Evolutionary conservation across 306 rosid species (phyloP).

Genomic region (Datisca glomerata): DNA sequence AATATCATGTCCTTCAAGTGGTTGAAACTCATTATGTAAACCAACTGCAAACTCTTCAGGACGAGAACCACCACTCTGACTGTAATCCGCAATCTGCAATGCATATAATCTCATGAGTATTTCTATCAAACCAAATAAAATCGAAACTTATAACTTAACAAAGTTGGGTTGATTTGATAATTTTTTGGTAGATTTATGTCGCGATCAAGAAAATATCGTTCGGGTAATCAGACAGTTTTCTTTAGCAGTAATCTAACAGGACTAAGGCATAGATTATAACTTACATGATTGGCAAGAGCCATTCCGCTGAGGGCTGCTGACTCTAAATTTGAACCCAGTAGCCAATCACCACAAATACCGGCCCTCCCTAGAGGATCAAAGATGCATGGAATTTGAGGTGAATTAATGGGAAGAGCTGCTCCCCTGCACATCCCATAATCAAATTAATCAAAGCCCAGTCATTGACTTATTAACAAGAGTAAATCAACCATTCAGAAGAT

Average conservation of each 20-base stretch:
- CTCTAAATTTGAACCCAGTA: slow-evolving; percentile 82
- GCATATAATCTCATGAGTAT: slow-evolving; percentile 6
- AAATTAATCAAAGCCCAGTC: background rate
- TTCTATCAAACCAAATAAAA: background rate
- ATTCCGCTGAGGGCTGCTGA: slow-evolving; percentile 86
- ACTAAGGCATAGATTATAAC: too few species aligned
- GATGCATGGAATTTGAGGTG: slow-evolving; percentile 74
- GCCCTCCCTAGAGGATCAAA: slow-evolving; percentile 85
- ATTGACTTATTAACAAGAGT: background rate
- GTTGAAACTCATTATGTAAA: slow-evolving; percentile 45
- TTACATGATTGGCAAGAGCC: slow-evolving; percentile 72
- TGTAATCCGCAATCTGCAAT: slow-evolving; percentile 70
- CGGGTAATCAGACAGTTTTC: too few species aligned
- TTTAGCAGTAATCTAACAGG: too few species aligned
- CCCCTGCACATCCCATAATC: slow-evolving; percentile 48
- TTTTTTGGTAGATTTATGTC: too few species aligned
- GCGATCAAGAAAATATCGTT: too few species aligned
- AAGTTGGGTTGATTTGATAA: background rate
- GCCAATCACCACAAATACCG: slow-evolving; percentile 95
- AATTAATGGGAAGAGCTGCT: slow-evolving; percentile 84
- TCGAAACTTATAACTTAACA: background rate
- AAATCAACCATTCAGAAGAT: background rate
- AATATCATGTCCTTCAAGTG: slow-evolving; percentile 61
- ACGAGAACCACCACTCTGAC: slow-evolving; percentile 26
- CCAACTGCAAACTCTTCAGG: slow-evolving; percentile 59